phyloP scores from a whole-genome alignment of 306 rosid species.

The Cicer chorassanicum region DNA sequence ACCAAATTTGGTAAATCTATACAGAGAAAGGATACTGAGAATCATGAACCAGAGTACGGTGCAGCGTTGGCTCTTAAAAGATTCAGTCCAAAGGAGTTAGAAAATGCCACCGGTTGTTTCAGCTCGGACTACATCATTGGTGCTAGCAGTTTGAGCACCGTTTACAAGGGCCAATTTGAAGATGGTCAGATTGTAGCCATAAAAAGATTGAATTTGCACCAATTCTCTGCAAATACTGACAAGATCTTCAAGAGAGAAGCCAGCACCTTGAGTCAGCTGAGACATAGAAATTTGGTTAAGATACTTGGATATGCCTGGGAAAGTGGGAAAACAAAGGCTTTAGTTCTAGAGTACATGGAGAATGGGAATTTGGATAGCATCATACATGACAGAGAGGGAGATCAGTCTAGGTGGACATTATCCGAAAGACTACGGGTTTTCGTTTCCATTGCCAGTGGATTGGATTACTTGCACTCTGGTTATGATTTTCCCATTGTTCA shows the following conservation, averaged over 20 bases:
- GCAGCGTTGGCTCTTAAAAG: constrained; percentile 63
- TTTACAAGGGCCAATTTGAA: constrained; percentile 71
- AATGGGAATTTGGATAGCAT: constrained; percentile 79
- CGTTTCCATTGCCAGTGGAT: constrained; percentile 69
- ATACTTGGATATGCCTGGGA: constrained; percentile 90
- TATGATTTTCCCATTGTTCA: constrained; percentile 79
- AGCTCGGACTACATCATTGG: constrained; percentile 63
- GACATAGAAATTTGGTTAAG: constrained; percentile 88
- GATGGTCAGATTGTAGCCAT: constrained; percentile 64
- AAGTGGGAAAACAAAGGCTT: constrained; percentile 75
- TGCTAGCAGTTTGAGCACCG: constrained; percentile 80
- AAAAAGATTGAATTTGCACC: constrained; percentile 72
- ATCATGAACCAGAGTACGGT: constrained; percentile 46
- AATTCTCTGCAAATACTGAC: constrained; percentile 66
- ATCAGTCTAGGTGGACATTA: constrained; percentile 65
- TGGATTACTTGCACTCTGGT: constrained; percentile 85
- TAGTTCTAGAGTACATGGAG: constrained; percentile 82
- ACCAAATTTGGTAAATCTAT: constrained; percentile 25
- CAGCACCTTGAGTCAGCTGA: constrained; percentile 70
- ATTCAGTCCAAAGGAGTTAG: constrained; percentile 63
- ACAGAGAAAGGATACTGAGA: constrained; percentile 44
- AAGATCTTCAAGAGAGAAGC: constrained; percentile 73
- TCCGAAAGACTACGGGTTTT: constrained; percentile 59
- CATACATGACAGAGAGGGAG: constrained; percentile 55
- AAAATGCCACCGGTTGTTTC: constrained; percentile 69